Base-by-base conservation (phyloP, 768 basidiomycete species). In the Rhodotorula paludigena region DNA sequence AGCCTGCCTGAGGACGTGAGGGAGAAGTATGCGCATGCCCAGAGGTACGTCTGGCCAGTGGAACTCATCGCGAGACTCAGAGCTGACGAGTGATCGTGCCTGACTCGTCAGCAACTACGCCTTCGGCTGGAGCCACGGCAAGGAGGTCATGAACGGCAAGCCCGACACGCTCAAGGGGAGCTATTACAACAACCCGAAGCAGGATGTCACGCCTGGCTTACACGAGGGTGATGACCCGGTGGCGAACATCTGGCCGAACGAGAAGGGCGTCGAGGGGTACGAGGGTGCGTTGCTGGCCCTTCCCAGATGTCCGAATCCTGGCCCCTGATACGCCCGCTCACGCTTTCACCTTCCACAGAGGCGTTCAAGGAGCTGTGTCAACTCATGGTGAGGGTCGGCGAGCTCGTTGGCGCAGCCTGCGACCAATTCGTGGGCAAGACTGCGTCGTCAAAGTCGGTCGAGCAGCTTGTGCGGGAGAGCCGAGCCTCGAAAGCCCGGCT, bases 51-150 rank as follows among this genome's bases (percentile, higher is more conserved):
- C 41, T 20, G 16, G 15, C 41, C 15, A 14, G 11, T 18, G 6
- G 16, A 10, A 16, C 11, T 42, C 16, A 14, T 42, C 41, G 15
- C 8, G 41, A n/a, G n/a, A n/a, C n/a, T n/a, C n/a, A n/a, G n/a
- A n/a, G n/a, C n/a, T n/a, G n/a, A n/a, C n/a, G n/a, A n/a, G n/a
- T n/a, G n/a, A n/a, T n/a, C n/a, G n/a, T n/a, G n/a, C n/a, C n/a
- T n/a, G n/a, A n/a, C n/a, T n/a, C n/a, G 11, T 20, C 18, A 42
- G 47, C n/a, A 35, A 32, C 28, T 72, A 59, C 69, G 89, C 87
- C 77, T 97, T 92, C 78, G 94, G 94, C n/a, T 98, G 94, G 94
- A 90, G 88, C 51, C 90, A 94, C 79, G 94, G 94, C 61, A 96
- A 97, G 86, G 94, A 97, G 82, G 85, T 93, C 53, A 96, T 97